These are phyloP conservation scores for Penicillium psychrosexuale DNA, from an alignment of 2,329 filamentous ascomycete species.

Conservation along the genomic window DNA sequence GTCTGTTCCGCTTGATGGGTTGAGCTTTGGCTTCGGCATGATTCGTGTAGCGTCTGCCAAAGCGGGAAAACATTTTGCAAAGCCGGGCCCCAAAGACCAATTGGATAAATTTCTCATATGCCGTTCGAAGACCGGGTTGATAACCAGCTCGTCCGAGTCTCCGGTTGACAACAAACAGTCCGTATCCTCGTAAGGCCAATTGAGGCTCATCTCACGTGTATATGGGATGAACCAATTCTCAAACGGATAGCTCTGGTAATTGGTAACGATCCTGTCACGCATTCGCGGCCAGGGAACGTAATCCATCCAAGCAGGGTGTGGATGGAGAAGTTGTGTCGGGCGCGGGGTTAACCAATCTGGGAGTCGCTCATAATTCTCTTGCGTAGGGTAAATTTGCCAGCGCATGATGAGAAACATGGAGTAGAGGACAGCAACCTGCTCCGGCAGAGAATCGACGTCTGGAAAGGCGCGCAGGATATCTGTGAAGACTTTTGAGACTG, in stretches of 20 bases:
- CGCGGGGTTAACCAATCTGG: slow-evolving; percentile 70
- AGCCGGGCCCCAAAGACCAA: slow-evolving; percentile 73
- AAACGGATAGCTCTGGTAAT: slow-evolving; percentile 61
- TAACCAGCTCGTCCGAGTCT: slow-evolving; percentile 62
- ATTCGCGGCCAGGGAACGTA: slow-evolving; percentile 75
- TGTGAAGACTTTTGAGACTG: slow-evolving; percentile 78
- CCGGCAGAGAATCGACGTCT: slow-evolving; percentile 71
- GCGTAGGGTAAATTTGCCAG: slow-evolving; percentile 77
- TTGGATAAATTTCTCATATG: slow-evolving; percentile 73
- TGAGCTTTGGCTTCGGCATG: slow-evolving; percentile 17
- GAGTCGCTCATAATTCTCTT: slow-evolving; percentile 73
- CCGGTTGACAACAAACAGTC: slow-evolving; percentile 61
- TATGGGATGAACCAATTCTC: slow-evolving; percentile 82
- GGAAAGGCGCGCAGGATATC: slow-evolving; percentile 84
- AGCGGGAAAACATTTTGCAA: slow-evolving; percentile 62
- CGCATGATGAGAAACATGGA: slow-evolving; percentile 83
- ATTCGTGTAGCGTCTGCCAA: slow-evolving; percentile 46
- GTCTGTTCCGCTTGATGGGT: background rate
- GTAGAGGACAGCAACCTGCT: slow-evolving; percentile 78
- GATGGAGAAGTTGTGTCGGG: slow-evolving; percentile 60
- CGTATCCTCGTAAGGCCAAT: slow-evolving; percentile 77
- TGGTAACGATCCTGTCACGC: slow-evolving; percentile 62
- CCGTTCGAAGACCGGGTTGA: slow-evolving; percentile 82
- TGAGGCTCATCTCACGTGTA: slow-evolving; percentile 70
- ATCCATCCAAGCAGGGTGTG: slow-evolving; percentile 80